These are phyloP conservation scores for Blastomyces gilchristii DNA, from an alignment of 2,329 filamentous ascomycete species.

Conservation along the genomic window DNA sequence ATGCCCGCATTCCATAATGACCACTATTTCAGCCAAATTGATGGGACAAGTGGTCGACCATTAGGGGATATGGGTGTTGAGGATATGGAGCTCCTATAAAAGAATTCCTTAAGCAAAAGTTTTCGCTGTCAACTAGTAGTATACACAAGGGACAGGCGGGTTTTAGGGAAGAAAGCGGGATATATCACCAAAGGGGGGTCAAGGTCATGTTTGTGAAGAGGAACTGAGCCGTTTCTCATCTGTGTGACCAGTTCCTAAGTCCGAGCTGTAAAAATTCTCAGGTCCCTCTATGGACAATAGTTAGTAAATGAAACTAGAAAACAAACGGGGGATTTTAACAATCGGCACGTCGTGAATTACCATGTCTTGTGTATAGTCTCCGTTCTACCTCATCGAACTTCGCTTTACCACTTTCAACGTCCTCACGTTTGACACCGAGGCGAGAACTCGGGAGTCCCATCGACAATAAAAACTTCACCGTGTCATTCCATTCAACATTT, in stretches of 20 bases:
- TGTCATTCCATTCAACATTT: slow-evolving; percentile 73
- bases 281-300: slow-evolving; percentile 38
- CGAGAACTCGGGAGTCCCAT: slow-evolving; percentile 52
- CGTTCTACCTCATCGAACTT: slow-evolving; percentile 34
- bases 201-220: not conserved
- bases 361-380: slow-evolving; percentile 33
- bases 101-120: not conserved
- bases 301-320: slow-evolving; percentile 11
- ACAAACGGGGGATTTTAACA: not conserved
- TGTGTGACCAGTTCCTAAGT: not conserved
- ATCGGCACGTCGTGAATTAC: slow-evolving; percentile 22
- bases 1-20: not conserved
- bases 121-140: not conserved
- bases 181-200: not conserved
- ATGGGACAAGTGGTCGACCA: not conserved
- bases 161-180: not conserved
- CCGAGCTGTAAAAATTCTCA: slow-evolving; percentile 29
- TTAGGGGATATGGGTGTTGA: not conserved
- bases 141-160: too few species aligned
- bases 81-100: not conserved
- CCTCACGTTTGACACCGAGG: slow-evolving; percentile 44
- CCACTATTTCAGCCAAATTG: not conserved
- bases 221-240: not conserved
- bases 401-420: slow-evolving; percentile 49
- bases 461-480: slow-evolving; percentile 46